phyloP scores from a whole-genome alignment of 1,284 basidiomycete species.

The Ceratobasidium sp. region DNA sequence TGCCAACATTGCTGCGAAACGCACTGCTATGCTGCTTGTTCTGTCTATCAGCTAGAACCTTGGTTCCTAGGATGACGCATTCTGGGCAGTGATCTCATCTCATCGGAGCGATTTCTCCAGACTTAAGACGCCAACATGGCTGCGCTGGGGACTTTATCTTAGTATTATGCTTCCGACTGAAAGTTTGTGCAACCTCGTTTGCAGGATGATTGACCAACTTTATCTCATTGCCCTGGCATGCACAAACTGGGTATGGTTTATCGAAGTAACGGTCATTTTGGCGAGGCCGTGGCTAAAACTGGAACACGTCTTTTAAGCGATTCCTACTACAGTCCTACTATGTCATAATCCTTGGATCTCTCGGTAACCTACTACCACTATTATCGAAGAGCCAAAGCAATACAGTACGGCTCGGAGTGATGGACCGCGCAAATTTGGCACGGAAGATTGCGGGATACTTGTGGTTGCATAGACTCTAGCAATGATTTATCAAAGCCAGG shows the following conservation, averaged over 20 bases:
- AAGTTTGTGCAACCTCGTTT: not conserved
- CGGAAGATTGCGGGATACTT: constrained; percentile 12
- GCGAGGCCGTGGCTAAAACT: constrained; percentile 4
- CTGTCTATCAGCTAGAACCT: not conserved
- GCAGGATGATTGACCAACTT: not conserved
- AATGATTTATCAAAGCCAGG: not conserved
- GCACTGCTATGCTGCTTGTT: constrained; percentile 3
- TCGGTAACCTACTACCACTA: constrained; percentile 7
- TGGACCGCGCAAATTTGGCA: constrained; percentile 10
- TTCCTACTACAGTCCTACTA: not conserved
- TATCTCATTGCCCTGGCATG: constrained; percentile 4
- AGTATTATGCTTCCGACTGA: not conserved
- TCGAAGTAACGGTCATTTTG: not conserved
- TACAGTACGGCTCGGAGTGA: constrained; percentile 1
- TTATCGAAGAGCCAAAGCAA: constrained; percentile 22
- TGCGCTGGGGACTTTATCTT: not conserved
- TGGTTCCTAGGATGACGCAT: not conserved
- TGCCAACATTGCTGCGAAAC: not conserved
- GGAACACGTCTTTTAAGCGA: constrained; percentile 3
- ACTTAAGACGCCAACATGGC: not conserved
- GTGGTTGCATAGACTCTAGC: not conserved
- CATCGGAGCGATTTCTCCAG: constrained; percentile 21
- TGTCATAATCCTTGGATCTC: no score
- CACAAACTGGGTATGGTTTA: constrained; percentile 4
- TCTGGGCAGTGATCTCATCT: constrained; percentile 7